Evolutionary conservation across 176 grass and related monocot genomes (phyloP), one percentile per base, ranked within the genome.

Genomic region (Puccinellia tenuiflora): DNA sequence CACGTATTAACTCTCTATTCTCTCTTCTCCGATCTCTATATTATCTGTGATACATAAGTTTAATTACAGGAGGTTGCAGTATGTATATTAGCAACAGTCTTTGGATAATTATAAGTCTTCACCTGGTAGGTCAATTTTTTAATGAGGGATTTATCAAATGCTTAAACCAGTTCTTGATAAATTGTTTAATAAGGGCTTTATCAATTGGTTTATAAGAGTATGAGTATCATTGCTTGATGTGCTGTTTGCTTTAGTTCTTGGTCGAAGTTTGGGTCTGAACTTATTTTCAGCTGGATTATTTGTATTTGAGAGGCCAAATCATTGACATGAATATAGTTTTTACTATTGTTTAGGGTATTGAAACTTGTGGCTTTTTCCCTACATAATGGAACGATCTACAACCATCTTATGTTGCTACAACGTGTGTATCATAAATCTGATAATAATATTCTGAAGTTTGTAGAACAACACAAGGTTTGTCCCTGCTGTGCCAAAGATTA

Each of bases 381-480:
- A 54, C 57, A 92, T 84, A 87, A 89, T 40, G 77, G 81, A 1
- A 78, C 59, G 13, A 92, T 42, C 60, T 76, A 73, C 55, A 74
- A 35, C 79, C 73, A 70, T 40, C 81, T 97, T 84, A 81, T 82
- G 51, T 72, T 93, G 82, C 91, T 89, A 50, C 74, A 84, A 55
- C 53, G 87, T 76, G 88, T 85, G 81, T 82, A 88, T 31, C 69
- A 88, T 50, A 91, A 91, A 77, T 87, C 87, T 74, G 66, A 88
- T 88, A 87, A 81, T 60, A 80, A 91, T 82, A 75, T 91, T 56
- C 64, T 65, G 20, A 91, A 69, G 52, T 82, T 97, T 85, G 30
- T 93, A 18, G 78, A 91, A 77, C 45, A 80, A 73, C 91, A 97
- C 30, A 84, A 81, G 79, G 94, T 93, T 73, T 77, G 52, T 66